A percentile compares a stretch with the other conserved stretches of the same genome.
phyloP scores from a whole-genome alignment of 345 rosid genomes.

The Salix arbutifolia region DNA sequence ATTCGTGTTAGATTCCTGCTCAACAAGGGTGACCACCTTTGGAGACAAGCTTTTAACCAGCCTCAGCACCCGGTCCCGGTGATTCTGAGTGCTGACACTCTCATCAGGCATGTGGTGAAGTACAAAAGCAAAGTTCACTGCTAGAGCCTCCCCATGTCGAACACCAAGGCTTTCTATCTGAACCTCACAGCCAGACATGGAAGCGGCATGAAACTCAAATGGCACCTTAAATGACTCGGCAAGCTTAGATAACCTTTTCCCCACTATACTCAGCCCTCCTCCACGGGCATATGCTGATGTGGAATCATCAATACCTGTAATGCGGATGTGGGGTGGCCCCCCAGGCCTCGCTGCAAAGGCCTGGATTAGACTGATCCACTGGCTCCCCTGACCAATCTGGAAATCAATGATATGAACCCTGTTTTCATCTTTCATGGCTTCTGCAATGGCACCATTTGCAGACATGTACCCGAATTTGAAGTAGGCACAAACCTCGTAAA shows the following conservation, averaged over 20 bases:
- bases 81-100: conserved; percentile 79
- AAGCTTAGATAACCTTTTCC: conserved; percentile 55
- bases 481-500: conserved; percentile 87
- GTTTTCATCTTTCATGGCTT: conserved; percentile 85
- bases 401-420: conserved; percentile 83
- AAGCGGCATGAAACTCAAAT: conserved; percentile 69
- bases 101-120: conserved; percentile 86
- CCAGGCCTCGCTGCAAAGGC: conserved; percentile 93
- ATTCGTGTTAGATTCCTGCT: conserved; percentile 88
- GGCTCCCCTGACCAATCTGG: conserved; percentile 87
- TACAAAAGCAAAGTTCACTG: conserved; percentile 80
- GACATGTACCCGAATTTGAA: conserved; percentile 95
- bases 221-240: conserved; percentile 68
- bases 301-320: conserved; percentile 71
- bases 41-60: conserved; percentile 68
- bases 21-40: conserved; percentile 85
- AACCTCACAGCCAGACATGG: conserved; percentile 49
- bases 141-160: conserved; percentile 63
- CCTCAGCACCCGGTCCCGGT: conserved; percentile 65
- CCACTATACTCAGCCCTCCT: conserved; percentile 60
- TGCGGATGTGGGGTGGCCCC: conserved; percentile 77
- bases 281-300: conserved; percentile 87
- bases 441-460: conserved; percentile 93
- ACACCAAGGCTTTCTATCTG: conserved; percentile 41
- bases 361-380: conserved; percentile 84